phyloP scores from a whole-genome alignment of 192 early-diverging fungal genomes.

The Allomyces arbusculus region DNA sequence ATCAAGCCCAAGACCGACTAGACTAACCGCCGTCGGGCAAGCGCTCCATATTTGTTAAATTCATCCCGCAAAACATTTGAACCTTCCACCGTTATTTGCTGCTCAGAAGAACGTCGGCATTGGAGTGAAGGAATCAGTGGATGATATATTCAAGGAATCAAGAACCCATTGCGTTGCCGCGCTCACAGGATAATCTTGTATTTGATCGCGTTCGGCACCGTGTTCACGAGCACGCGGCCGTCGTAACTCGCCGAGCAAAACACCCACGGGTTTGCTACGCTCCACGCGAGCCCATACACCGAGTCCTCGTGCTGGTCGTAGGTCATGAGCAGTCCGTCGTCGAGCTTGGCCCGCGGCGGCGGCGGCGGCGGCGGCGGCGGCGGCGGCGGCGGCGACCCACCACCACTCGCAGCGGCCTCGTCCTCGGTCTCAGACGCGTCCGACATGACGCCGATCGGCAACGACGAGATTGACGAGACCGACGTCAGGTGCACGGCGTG shows the following conservation, averaged over 20 bases:
- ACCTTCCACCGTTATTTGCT: too few relatives aligned
- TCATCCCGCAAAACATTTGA: too few relatives aligned
- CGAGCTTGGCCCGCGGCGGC: conserved; percentile 7
- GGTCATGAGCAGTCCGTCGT: conserved; percentile 64
- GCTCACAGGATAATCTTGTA: conserved; percentile 46
- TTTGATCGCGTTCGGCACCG: conserved; percentile 67
- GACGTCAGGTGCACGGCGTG: conserved; percentile 73
- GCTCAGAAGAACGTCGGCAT: too few relatives aligned
- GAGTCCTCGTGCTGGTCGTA: conserved; percentile 90
- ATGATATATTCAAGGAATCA: too few relatives aligned
- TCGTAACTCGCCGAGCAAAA: conserved; percentile 87
- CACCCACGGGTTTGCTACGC: conserved; percentile 73
- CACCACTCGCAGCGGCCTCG: conserved; percentile 8
- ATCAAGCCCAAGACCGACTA: too few relatives aligned
- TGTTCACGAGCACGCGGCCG: conserved; percentile 78
- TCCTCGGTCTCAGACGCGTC: conserved; percentile 6
- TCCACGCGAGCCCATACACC: conserved; percentile 82
- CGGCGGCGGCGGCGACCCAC: not conserved
- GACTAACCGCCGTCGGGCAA: too few relatives aligned
- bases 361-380: not conserved
- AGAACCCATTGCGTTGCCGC: too few relatives aligned
- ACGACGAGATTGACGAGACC: conserved; percentile 62
- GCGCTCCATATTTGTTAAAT: too few relatives aligned
- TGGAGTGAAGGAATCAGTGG: too few relatives aligned
- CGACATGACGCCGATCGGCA: conserved; percentile 1